phyloP scores from a whole-genome alignment of 1,284 basidiomycete species.

The Ceratobasidium sp. region DNA sequence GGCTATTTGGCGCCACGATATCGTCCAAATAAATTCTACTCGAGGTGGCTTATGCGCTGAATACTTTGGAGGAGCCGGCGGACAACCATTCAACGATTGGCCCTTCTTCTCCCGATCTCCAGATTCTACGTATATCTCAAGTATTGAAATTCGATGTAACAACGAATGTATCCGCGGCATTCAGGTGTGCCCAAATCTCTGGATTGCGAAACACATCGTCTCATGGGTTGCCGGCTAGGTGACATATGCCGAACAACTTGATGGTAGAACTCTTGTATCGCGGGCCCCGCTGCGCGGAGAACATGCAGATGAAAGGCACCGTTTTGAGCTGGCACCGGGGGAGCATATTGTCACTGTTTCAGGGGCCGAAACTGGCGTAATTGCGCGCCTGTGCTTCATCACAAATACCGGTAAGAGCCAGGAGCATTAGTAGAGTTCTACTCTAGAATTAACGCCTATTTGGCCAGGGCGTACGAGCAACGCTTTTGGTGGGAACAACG shows the following conservation, averaged over 20 bases:
- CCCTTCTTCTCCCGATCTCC: background rate
- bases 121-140: background rate
- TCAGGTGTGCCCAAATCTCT: no score
- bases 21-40: background rate
- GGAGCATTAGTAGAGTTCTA: no score
- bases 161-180: background rate
- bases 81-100: constrained; percentile 3
- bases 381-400: background rate
- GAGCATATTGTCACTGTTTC: background rate
- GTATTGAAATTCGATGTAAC: background rate
- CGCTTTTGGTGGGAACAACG: background rate
- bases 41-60: background rate
- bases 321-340: background rate
- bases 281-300: background rate
- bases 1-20: constrained; percentile 18
- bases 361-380: background rate
- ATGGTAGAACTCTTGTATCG: background rate
- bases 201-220: background rate
- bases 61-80: background rate
- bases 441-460: no score
- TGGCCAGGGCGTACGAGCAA: background rate
- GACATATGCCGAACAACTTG: background rate
- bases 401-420: background rate
- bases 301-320: background rate
- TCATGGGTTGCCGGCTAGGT: background rate